Conservation (phyloP, 2,329 filamentous ascomycete genomes). For the Verticillium alfalfae region DNA sequence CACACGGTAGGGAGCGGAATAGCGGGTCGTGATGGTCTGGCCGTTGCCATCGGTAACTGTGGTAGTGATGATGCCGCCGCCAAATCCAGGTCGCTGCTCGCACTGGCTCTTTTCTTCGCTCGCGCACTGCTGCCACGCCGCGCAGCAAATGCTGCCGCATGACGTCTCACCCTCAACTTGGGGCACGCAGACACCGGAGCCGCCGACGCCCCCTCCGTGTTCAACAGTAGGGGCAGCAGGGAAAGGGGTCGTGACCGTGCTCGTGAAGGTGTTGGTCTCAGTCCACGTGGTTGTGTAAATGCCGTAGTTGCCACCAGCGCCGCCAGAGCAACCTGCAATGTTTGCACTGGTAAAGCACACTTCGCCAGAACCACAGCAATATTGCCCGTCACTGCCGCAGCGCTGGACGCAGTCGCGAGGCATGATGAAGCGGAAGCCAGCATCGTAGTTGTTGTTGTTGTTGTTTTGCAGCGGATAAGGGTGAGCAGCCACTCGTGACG, state of each 20-base stretch:
- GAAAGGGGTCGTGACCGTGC: conserved; percentile 45
- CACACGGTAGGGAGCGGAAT: conserved; percentile 45
- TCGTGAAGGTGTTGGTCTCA: conserved; percentile 54
- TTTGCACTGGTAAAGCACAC: conserved; percentile 45
- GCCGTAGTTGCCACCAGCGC: conserved; percentile 23
- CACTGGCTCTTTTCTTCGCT: conserved; percentile 47
- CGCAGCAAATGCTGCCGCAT: conserved; percentile 68
- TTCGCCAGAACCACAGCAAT: conserved; percentile 46
- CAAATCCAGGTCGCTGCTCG: conserved; percentile 30
- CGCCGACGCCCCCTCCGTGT: conserved; percentile 3
- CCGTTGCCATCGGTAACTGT: conserved; percentile 36
- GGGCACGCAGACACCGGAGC: conserved; percentile 41
- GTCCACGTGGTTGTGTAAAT: conserved; percentile 56
- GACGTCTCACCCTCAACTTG: conserved; percentile 46
- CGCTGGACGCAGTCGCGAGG: conserved; percentile 42
- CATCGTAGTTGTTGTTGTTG: conserved; percentile 40
- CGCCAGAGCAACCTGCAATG: conserved; percentile 42
- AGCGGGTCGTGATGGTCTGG: conserved; percentile 46
- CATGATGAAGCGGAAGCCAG: conserved; percentile 45
- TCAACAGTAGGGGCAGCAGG: conserved; percentile 37
- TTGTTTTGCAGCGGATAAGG: conserved; percentile 35
- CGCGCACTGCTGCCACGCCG: conserved; percentile 62
- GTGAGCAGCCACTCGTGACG: conserved; percentile 28
- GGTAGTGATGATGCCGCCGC: conserved; percentile 26
- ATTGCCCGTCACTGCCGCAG: conserved; percentile 50